Evolutionary conservation across 257 asterid species (phyloP).

Genomic region (Knoxia roxburghii): DNA sequence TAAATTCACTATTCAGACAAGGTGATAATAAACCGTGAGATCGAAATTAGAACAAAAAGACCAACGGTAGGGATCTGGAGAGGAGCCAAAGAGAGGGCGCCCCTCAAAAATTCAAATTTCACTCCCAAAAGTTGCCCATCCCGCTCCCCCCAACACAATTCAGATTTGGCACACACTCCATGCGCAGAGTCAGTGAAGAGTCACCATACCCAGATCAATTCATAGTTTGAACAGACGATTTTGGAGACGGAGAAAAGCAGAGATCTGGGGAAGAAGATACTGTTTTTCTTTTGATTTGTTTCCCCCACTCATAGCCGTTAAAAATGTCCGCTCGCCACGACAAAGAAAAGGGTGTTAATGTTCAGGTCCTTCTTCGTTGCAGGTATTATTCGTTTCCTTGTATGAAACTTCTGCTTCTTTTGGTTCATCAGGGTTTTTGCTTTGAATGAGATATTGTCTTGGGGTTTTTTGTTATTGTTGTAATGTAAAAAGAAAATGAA

Average conservation of each 20-base stretch:
- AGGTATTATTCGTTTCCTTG: slow-evolving; percentile 34
- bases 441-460: neutral
- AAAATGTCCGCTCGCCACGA: slow-evolving; percentile 69
- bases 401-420: neutral
- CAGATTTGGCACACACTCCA: slow-evolving; percentile 7
- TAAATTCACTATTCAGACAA: slow-evolving; percentile 2
- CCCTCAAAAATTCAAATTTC: slow-evolving; percentile 36
- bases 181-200: neutral
- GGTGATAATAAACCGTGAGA: slow-evolving; percentile 9
- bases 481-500: neutral
- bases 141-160: slow-evolving; percentile 38
- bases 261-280: slow-evolving; percentile 14
- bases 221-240: neutral
- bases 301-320: neutral
- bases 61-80: slow-evolving; percentile 22
- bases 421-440: neutral
- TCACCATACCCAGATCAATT: neutral
- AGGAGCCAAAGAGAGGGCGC: slow-evolving; percentile 20
- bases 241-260: neutral
- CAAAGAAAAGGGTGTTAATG: slow-evolving; percentile 84
- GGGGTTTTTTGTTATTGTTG: neutral
- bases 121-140: slow-evolving; percentile 17
- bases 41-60: neutral
- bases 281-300: neutral
- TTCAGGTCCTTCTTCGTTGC: slow-evolving; percentile 96